Percentiles rank a stretch among this genome's conserved stretches.
Evolutionary conservation across 371 early-diverging fungal genomes (phyloP).

Genomic region (Blyttiomyces sp.): DNA sequence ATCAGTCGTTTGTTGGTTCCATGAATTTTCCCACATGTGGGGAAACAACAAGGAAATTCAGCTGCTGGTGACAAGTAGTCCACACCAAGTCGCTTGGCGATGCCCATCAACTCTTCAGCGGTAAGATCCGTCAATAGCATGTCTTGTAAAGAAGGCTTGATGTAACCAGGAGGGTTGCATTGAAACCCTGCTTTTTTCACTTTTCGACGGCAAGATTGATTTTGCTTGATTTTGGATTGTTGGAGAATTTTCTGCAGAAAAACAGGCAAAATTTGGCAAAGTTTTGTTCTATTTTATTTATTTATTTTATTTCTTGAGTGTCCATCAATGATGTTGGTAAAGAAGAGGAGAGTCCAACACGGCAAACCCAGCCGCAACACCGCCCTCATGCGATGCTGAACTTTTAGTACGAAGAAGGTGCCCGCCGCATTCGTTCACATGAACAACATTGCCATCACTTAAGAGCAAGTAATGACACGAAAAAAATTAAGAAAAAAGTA

Average conservation of each 20-base stretch:
- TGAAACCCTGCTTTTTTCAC: too few species aligned
- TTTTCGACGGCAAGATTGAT: too few species aligned
- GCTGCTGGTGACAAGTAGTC: slow-evolving; percentile 15
- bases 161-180: too few species aligned
- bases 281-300: too few species aligned
- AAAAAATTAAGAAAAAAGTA: neutral
- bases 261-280: too few species aligned
- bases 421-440: slow-evolving; percentile 79
- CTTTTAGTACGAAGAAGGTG: slow-evolving; percentile 92
- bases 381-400: slow-evolving; percentile 84
- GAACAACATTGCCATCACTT: slow-evolving; percentile 53
- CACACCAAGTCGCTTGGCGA: slow-evolving; percentile 11
- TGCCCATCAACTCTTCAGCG: slow-evolving; percentile 11
- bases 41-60: slow-evolving; percentile 16
- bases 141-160: slow-evolving; percentile 16
- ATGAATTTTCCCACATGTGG: slow-evolving; percentile 3
- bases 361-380: slow-evolving; percentile 97
- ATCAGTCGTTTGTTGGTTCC: slow-evolving; percentile 9
- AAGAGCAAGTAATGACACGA: neutral
- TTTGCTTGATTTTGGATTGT: too few species aligned
- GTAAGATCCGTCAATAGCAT: slow-evolving; percentile 20
- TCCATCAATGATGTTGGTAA: too few species aligned
- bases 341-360: slow-evolving; percentile 94
- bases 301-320: too few species aligned
- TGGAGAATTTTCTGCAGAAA: too few species aligned